Evolutionary conservation across 169 alveolate genomes (phyloP).

Genomic region (Plasmodium vivax): DNA sequence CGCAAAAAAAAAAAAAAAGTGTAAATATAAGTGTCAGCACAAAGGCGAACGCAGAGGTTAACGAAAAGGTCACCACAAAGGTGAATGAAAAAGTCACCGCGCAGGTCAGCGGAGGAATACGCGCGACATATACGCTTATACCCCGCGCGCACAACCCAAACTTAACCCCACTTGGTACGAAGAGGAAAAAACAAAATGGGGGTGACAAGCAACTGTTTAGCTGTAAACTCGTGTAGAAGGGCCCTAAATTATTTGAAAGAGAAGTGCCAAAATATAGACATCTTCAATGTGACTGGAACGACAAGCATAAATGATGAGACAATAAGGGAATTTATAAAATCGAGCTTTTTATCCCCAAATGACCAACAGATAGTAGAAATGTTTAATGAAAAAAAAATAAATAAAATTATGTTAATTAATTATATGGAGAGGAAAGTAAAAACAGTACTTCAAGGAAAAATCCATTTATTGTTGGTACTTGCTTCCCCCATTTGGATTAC

Average conservation of each 20-base stretch:
- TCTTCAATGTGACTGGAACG: neutral
- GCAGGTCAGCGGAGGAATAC: neutral
- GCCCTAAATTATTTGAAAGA: neutral
- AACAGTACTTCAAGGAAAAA: constrained; percentile 79
- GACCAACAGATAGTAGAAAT: constrained; percentile 31
- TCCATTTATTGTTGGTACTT: constrained; percentile 78
- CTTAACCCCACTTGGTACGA: neutral
- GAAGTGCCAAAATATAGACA: neutral
- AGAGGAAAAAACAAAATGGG: constrained; percentile 5
- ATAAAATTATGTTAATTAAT: constrained; percentile 36
- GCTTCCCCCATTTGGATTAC: constrained; percentile 78
- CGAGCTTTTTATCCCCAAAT: constrained; percentile 8
- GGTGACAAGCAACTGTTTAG: neutral
- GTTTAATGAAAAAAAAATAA: constrained; percentile 57
- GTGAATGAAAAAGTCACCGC: neutral
- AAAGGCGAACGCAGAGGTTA: no score
- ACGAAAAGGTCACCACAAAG: neutral
- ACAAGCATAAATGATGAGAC: neutral
- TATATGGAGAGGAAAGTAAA: constrained; percentile 62
- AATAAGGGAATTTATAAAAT: neutral
- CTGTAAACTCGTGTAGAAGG: neutral
- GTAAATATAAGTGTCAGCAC: neutral
- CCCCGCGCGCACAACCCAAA: neutral
- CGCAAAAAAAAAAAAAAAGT: neutral
- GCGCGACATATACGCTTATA: neutral